Evolutionary conservation across 441 rosid genomes (phyloP).

Genomic region (Hura crepitans): DNA sequence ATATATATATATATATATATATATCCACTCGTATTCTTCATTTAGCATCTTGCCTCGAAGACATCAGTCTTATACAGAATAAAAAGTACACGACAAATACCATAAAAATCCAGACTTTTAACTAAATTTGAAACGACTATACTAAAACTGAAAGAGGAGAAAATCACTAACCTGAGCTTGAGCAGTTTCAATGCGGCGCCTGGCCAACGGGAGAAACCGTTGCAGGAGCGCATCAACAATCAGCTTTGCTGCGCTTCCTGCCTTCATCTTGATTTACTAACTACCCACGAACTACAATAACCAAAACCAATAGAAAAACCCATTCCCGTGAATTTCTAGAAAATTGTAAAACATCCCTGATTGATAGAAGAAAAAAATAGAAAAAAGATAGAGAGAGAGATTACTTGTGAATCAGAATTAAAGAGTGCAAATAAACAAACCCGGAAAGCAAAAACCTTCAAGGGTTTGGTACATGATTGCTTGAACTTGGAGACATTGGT

Average conservation of each 20-base stretch:
- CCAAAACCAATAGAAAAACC: neutral
- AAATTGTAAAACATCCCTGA: neutral
- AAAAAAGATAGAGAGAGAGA: neutral
- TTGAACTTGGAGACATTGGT: too few species aligned
- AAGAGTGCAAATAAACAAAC: neutral
- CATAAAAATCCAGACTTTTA: neutral
- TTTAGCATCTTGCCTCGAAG: neutral
- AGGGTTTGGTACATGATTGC: neutral
- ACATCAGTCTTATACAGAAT: neutral
- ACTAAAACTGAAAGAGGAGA: neutral
- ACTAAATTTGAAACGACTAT: neutral
- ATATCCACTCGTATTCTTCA: neutral
- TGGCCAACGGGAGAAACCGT: conserved; percentile 93
- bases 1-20: too few species aligned
- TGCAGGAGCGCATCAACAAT: conserved; percentile 96
- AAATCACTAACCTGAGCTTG: conserved; percentile 76
- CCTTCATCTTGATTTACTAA: conserved; percentile 51
- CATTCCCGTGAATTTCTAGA: neutral
- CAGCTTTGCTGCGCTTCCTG: conserved; percentile 90
- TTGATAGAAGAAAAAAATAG: neutral
- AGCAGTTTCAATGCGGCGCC: conserved; percentile 98
- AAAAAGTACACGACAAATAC: neutral
- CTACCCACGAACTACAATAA: conserved; percentile 5
- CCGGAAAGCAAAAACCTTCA: neutral
- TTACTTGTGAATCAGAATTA: neutral